A percentile compares a stretch with the other conserved stretches of the same genome.
phyloP scores from a whole-genome alignment of 768 basidiomycete genomes.

The Phylloporus arenicola region DNA sequence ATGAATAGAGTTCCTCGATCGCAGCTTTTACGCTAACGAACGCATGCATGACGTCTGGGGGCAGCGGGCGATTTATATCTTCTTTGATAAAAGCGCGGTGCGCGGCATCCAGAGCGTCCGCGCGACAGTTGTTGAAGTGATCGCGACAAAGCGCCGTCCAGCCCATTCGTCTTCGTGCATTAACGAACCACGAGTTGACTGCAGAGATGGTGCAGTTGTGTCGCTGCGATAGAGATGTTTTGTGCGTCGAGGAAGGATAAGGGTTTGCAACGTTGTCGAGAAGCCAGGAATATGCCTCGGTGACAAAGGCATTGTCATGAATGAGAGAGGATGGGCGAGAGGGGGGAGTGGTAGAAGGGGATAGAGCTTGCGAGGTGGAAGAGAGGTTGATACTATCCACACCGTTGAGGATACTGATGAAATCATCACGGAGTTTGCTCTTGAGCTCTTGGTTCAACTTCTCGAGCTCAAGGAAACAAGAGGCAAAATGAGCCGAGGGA shows the following conservation, averaged over 20 bases:
- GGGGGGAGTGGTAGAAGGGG: not conserved
- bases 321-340: not conserved
- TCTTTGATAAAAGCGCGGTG: conserved; percentile 16
- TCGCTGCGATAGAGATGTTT: conserved; percentile 23
- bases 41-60: conserved; percentile 6
- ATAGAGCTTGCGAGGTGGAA: not conserved
- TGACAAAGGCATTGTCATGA: conserved; percentile 1
- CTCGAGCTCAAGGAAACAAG: not conserved
- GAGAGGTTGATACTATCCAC: not conserved
- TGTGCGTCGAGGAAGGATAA: conserved; percentile 36
- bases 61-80: conserved; percentile 5
- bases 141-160: conserved; percentile 40
- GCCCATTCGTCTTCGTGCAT: conserved; percentile 43
- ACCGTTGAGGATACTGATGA: not conserved
- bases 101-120: conserved; percentile 25
- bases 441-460: not conserved
- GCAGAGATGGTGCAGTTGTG: conserved; percentile 24
- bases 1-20: conserved; percentile 27
- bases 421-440: not conserved
- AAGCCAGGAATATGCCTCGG: conserved; percentile 38
- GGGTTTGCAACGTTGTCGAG: conserved; percentile 44
- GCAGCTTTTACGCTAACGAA: conserved; percentile 27
- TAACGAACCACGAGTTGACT: conserved; percentile 44
- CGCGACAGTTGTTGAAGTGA: conserved; percentile 16
- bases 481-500: not conserved